Base-by-base conservation (phyloP, 106 monocot genomes). In the Triglochin maritima region DNA sequence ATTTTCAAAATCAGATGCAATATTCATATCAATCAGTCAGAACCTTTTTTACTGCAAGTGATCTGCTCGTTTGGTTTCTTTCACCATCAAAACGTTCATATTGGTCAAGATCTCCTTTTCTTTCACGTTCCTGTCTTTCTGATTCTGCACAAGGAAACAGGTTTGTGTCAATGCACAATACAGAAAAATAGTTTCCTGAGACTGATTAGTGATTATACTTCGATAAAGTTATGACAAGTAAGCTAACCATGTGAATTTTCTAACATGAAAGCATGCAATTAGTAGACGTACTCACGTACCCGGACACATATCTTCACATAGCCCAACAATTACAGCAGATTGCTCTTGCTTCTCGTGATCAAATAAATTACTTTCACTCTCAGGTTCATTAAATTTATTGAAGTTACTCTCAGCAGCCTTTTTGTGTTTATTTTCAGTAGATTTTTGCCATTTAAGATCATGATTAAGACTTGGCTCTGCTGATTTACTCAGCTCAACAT, bases 281-380 rank as follows among this genome's bases (percentile, higher is more conserved):
- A 29, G 29, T 29, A 29, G 29, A 29, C 9, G 59, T 68, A 98
- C 98, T 91, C 81, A 29, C 9, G 59, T 68, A 98, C 98, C 98
- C 81, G 98, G 88, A 81, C 98, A 98, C 98, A 98, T 98, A 78
- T 98, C 88, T 47, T 80, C 80, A 56, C 98, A 98, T 17, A 86
- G 68, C 7, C 98, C 98, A 64, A 82, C 74, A 41, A 98, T 79
- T 73, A 63, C 72, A 60, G 56, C 57, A 48, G 71, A 67, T 50
- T 81, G 71, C 62, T 80, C 75, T 43, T 43, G 62, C 47, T 58
- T 82, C 60, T 84, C 78, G 62, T 47, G 16, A 64, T 84, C 86
- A 59, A 63, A 14, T 15, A 78, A 69, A 15, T 6, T 43, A 43
- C 65, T 75, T 45, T 52, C 75, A 60, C 41, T 44, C 3, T 4